Evolutionary conservation across 345 rosid species (phyloP).

Genomic region (Dipteronia dyeriana): DNA sequence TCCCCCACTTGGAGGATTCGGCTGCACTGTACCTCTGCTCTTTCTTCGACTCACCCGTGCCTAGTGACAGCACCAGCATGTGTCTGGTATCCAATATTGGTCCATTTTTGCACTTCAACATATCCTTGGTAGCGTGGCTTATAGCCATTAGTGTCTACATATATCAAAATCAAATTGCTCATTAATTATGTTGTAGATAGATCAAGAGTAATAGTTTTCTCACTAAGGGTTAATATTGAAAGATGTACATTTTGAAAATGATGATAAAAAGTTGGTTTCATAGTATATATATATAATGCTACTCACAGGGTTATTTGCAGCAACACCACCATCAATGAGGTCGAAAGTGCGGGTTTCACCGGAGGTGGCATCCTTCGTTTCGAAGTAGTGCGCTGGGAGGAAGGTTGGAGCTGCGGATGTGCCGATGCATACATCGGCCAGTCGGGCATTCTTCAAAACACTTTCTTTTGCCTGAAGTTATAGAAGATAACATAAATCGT

Average conservation of each 20-base stretch:
- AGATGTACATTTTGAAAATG: no score
- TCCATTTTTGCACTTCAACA: not conserved
- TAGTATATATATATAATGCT: no score
- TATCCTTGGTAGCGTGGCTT: constrained; percentile 20
- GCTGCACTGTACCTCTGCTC: constrained; percentile 28
- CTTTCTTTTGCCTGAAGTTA: constrained; percentile 16
- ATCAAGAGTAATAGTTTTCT: no score
- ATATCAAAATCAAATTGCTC: not conserved
- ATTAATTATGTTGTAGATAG: no score
- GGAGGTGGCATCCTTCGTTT: not conserved
- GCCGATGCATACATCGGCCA: constrained; percentile 28
- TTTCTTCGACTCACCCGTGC: constrained; percentile 29
- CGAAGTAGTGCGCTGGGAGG: constrained; percentile 27
- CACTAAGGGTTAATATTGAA: no score
- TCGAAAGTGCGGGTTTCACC: constrained; percentile 14
- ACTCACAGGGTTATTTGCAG: constrained; percentile 35
- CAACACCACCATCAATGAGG: constrained; percentile 38
- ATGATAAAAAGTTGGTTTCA: no score
- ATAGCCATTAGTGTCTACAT: constrained; percentile 23
- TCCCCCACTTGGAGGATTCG: constrained; percentile 27
- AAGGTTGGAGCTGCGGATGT: constrained; percentile 36
- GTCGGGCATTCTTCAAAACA: constrained; percentile 30
- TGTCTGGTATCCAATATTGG: not conserved
- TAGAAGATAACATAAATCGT: no score
- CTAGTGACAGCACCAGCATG: constrained; percentile 26